phyloP scores from a whole-genome alignment of 2,329 filamentous ascomycete species.

The Raffaelea albimanens region DNA sequence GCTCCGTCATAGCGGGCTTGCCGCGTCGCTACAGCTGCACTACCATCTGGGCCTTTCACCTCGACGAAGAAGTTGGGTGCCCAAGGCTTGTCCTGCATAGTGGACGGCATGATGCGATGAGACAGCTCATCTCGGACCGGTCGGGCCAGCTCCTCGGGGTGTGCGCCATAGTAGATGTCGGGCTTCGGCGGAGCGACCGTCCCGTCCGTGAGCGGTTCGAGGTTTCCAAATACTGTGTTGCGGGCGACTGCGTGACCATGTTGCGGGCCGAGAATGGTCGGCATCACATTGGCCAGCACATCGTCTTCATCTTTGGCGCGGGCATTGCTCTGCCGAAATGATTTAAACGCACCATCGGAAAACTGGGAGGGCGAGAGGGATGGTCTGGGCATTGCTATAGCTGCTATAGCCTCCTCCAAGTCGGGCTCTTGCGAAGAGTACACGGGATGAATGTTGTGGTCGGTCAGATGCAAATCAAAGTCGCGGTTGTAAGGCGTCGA shows the following conservation, averaged over 20 bases:
- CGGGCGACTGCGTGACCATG: slow-evolving; percentile 16
- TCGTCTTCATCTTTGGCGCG: slow-evolving; percentile 24
- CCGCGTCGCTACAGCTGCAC: slow-evolving; percentile 18
- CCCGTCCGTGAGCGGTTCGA: slow-evolving; percentile 24
- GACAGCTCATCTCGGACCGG: slow-evolving; percentile 17
- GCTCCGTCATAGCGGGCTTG: slow-evolving; percentile 29
- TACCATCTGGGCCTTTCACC: slow-evolving; percentile 27
- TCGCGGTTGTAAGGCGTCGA: slow-evolving; percentile 20
- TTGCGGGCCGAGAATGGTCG: slow-evolving; percentile 19
- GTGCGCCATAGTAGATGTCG: slow-evolving; percentile 22
- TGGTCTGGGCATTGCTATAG: slow-evolving; percentile 17
- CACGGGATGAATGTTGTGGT: slow-evolving; percentile 20
- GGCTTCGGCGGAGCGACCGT: slow-evolving; percentile 19
- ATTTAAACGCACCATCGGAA: slow-evolving; percentile 18
- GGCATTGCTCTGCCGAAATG: slow-evolving; percentile 19
- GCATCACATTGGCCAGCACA: slow-evolving; percentile 22
- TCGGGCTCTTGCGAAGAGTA: slow-evolving; percentile 21
- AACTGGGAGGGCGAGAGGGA: slow-evolving; percentile 27
- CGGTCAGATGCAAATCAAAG: slow-evolving; percentile 27
- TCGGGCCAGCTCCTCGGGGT: slow-evolving; percentile 16
- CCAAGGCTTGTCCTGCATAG: slow-evolving; percentile 19
- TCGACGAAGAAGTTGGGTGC: too few species aligned
- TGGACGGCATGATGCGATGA: slow-evolving; percentile 23
- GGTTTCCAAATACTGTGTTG: slow-evolving; percentile 23
- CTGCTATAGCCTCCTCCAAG: slow-evolving; percentile 19